Evolutionary conservation across 148 eudicot genomes (phyloP).

Genomic region (Vaccinium vitisidaea): DNA sequence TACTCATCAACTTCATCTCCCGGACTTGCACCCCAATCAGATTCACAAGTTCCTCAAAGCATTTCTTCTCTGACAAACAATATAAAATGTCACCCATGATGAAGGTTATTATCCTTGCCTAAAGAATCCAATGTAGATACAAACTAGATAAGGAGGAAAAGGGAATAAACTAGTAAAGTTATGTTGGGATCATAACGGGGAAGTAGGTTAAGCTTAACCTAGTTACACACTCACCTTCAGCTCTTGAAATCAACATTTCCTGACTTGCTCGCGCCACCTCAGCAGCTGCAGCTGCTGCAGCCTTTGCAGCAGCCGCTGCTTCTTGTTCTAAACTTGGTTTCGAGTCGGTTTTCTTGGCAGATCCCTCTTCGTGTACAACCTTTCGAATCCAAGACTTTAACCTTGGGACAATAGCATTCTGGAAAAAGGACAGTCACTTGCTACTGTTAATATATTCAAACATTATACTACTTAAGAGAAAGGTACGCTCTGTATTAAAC

Average conservation of each 20-base stretch:
- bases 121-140: neutral
- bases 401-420: slow-evolving; percentile 73
- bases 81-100: neutral
- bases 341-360: slow-evolving; percentile 21
- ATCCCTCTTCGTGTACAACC: slow-evolving; percentile 51
- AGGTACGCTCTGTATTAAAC: neutral
- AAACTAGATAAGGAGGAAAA: neutral
- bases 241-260: slow-evolving; percentile 69
- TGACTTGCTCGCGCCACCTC: slow-evolving; percentile 84
- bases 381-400: slow-evolving; percentile 90
- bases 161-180: slow-evolving; percentile 6
- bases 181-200: neutral
- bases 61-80: slow-evolving; percentile 30
- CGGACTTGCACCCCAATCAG: slow-evolving; percentile 67
- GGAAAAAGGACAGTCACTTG: slow-evolving; percentile 25
- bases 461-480: neutral
- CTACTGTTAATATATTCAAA: slow-evolving; percentile 2
- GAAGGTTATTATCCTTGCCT: neutral
- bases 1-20: slow-evolving; percentile 81
- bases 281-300: slow-evolving; percentile 87
- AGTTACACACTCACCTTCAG: slow-evolving; percentile 52
- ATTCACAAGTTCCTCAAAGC: slow-evolving; percentile 61
- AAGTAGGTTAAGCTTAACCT: slow-evolving; percentile 6
- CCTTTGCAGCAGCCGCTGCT: slow-evolving; percentile 90
- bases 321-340: slow-evolving; percentile 72